Evolutionary conservation across 768 basidiomycete species (phyloP).

Genomic region (Tylopilus intermedius): DNA sequence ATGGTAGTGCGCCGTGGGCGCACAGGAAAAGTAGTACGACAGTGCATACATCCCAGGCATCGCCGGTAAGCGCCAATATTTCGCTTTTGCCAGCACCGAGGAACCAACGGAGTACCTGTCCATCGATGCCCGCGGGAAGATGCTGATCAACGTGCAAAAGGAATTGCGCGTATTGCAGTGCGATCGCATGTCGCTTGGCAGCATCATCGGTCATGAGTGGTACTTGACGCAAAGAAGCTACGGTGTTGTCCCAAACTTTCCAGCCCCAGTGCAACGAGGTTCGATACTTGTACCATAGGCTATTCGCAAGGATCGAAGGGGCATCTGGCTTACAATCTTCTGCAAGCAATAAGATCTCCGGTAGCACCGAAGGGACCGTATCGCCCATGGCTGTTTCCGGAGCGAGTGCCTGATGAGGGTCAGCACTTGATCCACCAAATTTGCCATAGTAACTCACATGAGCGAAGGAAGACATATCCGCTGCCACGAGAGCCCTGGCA

Average conservation of each 20-base stretch:
- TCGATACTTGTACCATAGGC: conserved; percentile 80
- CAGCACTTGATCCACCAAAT: background rate
- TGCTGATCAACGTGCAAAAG: conserved; percentile 72
- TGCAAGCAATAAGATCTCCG: conserved; percentile 66
- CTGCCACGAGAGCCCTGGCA: conserved; percentile 49
- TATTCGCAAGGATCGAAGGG: conserved; percentile 66
- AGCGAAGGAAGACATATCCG: conserved; percentile 58
- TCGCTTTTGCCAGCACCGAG: conserved; percentile 61
- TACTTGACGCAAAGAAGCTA: conserved; percentile 69
- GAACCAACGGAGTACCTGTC: conserved; percentile 69
- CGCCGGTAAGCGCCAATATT: conserved; percentile 51
- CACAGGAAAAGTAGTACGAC: conserved; percentile 60
- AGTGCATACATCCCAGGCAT: conserved; percentile 64
- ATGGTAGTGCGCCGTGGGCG: conserved; percentile 62
- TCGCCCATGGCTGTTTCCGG: conserved; percentile 34
- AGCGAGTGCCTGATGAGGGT: conserved; percentile 34
- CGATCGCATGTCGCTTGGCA: conserved; percentile 45
- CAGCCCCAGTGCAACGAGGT: conserved; percentile 69
- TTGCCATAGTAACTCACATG: conserved; percentile 39
- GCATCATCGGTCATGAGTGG: conserved; percentile 50
- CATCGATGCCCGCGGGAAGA: conserved; percentile 67
- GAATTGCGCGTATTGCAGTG: conserved; percentile 65
- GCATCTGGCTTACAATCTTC: conserved; percentile 56
- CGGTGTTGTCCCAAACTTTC: conserved; percentile 81
- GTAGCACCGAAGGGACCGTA: conserved; percentile 37